These are phyloP conservation scores for Tylopilus sp. DNA, from an alignment of 768 basidiomycete genomes.

Conservation along the genomic window DNA sequence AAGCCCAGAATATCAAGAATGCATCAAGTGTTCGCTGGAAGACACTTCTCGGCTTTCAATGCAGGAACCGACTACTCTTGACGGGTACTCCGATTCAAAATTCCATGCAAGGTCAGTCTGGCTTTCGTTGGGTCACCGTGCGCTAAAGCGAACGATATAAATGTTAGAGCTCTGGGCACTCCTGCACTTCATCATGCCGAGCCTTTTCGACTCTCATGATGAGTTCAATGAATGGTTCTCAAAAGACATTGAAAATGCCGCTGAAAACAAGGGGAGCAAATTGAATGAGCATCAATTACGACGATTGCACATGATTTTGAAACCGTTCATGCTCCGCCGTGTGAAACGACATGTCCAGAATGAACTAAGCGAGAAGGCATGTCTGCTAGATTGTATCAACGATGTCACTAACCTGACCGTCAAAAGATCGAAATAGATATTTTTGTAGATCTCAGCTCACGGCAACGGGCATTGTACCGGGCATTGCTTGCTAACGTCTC, in stretches of 20 bases:
- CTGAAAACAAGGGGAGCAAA: conserved; percentile 86
- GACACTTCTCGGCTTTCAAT: conserved; percentile 91
- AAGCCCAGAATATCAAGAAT: conserved; percentile 99
- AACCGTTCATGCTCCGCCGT: conserved; percentile 97
- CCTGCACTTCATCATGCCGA: conserved; percentile 99
- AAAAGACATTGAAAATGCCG: conserved; percentile 96
- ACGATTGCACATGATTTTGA: conserved; percentile 96
- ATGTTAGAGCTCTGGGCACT: conserved; percentile 91
- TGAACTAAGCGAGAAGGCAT: conserved; percentile 95
- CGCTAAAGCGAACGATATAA: conserved; percentile 1
- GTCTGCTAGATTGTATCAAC: conserved; percentile 33
- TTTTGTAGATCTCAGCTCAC: conserved; percentile 89
- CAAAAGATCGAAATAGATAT: conserved; percentile 92
- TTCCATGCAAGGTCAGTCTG: conserved; percentile 87
- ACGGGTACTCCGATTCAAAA: conserved; percentile 99
- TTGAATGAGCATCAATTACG: conserved; percentile 94
- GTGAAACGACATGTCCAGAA: conserved; percentile 99
- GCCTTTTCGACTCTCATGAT: conserved; percentile 96
- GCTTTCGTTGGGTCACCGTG: background rate
- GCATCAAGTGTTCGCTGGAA: conserved; percentile 97
- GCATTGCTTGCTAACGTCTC: conserved; percentile 91
- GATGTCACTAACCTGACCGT: conserved; percentile 81
- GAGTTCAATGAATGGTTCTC: conserved; percentile 99
- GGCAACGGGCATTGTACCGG: conserved; percentile 87
- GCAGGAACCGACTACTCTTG: conserved; percentile 88